phyloP scores from a whole-genome alignment of 352 stramenopile species.

The Globisporangium abappressorium region DNA sequence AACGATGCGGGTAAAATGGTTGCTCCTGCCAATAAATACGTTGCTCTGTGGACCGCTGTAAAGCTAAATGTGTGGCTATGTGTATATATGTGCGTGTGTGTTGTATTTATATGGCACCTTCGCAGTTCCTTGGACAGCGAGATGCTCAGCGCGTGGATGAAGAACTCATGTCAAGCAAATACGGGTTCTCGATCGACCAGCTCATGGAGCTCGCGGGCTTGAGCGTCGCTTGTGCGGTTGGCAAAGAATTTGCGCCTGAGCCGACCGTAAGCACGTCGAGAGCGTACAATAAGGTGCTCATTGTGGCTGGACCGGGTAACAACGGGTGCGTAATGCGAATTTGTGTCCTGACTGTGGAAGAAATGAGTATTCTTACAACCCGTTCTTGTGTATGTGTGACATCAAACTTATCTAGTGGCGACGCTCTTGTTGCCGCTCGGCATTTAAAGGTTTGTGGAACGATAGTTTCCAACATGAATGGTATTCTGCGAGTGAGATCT shows the following conservation, averaged over 20 bases:
- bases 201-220: conserved; percentile 99
- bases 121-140: conserved; percentile 63
- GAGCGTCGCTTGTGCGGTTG: conserved; percentile 90
- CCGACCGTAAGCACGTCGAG: background rate
- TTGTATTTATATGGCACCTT: background rate
- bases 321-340: conserved; percentile 82
- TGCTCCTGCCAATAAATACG: background rate
- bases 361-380: background rate
- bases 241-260: conserved; percentile 52
- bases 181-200: conserved; percentile 95
- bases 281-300: conserved; percentile 67
- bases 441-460: conserved; percentile 86
- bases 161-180: conserved; percentile 84
- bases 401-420: conserved; percentile 58
- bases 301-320: conserved; percentile 97
- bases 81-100: background rate
- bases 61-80: background rate
- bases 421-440: conserved; percentile 97
- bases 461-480: background rate
- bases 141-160: conserved; percentile 86
- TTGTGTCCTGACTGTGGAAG: background rate
- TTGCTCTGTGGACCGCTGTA: background rate
- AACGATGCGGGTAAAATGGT: conserved; percentile 7
- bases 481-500: background rate
- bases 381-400: background rate